Percentiles rank a stretch among this genome's conserved stretches.
These are phyloP conservation scores for Debaryomyces fabryi DNA, from an alignment of 1,139 yeast genomes.

Conservation along the genomic window DNA sequence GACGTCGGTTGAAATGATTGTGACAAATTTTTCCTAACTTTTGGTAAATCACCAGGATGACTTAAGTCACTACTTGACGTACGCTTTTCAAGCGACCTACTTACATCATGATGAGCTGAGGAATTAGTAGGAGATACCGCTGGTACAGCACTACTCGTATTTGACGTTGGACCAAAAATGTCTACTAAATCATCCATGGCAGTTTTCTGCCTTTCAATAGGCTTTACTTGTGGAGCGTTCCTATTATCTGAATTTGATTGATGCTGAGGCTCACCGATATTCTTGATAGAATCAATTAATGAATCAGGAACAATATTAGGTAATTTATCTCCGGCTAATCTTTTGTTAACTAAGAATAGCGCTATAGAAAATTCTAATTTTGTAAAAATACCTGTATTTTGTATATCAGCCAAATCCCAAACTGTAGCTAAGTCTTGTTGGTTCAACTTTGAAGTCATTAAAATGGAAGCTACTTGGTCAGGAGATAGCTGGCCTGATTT, in stretches of 20 bases:
- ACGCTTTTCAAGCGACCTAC: conserved; percentile 14
- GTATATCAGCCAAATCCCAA: conserved; percentile 94
- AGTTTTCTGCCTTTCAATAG: conserved; percentile 41
- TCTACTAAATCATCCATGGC: conserved; percentile 69
- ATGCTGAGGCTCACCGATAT: neutral
- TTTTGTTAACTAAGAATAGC: conserved; percentile 87
- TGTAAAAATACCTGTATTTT: conserved; percentile 81
- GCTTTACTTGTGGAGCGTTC: conserved; percentile 19
- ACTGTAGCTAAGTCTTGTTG: conserved; percentile 86
- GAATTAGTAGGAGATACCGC: conserved; percentile 22
- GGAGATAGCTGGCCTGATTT: conserved; percentile 69
- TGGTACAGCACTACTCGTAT: conserved; percentile 19
- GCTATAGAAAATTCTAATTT: conserved; percentile 89
- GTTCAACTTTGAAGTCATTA: conserved; percentile 82
- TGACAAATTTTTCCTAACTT: conserved; percentile 40
- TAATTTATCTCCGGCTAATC: conserved; percentile 71
- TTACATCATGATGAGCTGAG: conserved; percentile 8
- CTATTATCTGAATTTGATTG: conserved; percentile 2
- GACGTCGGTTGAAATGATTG: conserved; percentile 61
- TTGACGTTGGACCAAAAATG: conserved; percentile 45
- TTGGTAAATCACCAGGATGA: conserved; percentile 40
- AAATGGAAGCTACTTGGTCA: conserved; percentile 82
- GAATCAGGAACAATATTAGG: conserved; percentile 70
- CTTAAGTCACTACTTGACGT: conserved; percentile 39
- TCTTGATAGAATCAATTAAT: conserved; percentile 40